These are phyloP conservation scores for Phoenix dactylifera DNA, from an alignment of 176 grass and related monocot species.

Conservation along the genomic window DNA sequence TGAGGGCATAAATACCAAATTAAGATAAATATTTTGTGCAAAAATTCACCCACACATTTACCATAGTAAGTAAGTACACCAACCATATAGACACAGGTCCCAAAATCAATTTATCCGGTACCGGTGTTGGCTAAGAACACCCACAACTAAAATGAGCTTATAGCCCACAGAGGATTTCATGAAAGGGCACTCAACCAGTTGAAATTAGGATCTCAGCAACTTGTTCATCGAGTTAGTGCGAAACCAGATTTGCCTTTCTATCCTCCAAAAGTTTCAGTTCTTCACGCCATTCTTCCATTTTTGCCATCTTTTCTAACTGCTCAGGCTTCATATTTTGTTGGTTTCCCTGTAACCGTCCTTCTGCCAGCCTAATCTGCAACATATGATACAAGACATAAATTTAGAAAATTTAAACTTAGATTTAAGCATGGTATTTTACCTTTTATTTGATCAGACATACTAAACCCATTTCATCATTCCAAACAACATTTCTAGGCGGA, in stretches of 20 bases:
- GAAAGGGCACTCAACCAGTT: neutral
- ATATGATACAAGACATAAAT: neutral
- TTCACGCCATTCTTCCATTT: conserved; percentile 62
- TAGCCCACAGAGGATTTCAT: neutral
- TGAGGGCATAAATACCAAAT: neutral
- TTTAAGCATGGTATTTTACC: too few relatives aligned
- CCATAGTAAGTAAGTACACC: neutral
- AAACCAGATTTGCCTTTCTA: conserved; percentile 24
- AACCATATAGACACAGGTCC: neutral
- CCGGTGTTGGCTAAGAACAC: neutral
- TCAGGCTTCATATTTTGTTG: conserved; percentile 56
- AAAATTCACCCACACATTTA: neutral
- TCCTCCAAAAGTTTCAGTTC: conserved; percentile 86
- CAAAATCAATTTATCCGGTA: neutral
- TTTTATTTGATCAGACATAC: too few relatives aligned
- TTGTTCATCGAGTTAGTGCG: neutral
- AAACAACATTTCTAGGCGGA: too few relatives aligned
- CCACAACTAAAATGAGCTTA: conserved; percentile 1
- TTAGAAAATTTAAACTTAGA: too few relatives aligned
- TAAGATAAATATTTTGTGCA: neutral
- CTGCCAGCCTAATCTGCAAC: conserved; percentile 69
- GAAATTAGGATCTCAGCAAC: neutral
- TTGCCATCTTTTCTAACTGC: conserved; percentile 63
- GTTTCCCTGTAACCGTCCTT: conserved; percentile 58
- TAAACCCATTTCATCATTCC: too few relatives aligned